Base-by-base conservation (phyloP, 129 eudicot species). In the Centella asiatica region DNA sequence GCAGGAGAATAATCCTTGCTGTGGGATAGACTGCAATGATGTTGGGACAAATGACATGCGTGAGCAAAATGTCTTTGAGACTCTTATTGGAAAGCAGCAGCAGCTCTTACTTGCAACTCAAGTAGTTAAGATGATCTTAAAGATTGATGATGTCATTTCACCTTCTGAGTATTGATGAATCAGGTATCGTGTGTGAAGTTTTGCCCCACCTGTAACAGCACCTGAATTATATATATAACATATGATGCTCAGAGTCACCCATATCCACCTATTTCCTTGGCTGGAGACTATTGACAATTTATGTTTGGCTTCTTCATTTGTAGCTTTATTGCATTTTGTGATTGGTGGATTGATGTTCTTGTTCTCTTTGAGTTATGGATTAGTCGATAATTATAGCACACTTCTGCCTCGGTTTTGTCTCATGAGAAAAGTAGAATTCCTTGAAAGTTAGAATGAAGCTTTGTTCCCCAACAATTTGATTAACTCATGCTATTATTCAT, bases 111-210 rank as follows among this genome's bases (percentile, higher is more conserved):
- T 93, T 12, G 96, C 99, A 17, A 93, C 99, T 9, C 99, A 93
- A 71, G 99, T 93, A 22, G 99, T 93, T 17, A 93, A 93, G 79
- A 93, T 93, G 99, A 93, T 93, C 62, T 79, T 93, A 67, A 93
- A 93, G 80, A 93, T 93, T 18, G 99, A 93, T 24, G 99, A 93
- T 49, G 96, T 93, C 32, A 93, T 93, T 60, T 75, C 95, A 3
- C 92, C 99, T 7, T 73, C 96, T 1, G 95, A 87, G 18, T 93
- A 79, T 71, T 93, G 76, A 93, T 47, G 20, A 12, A 13, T 13
- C 37, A 67, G 59, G 53, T 36, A 44, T 34, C 26, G 31, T 44
- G 2, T 29, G 44, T 11, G 53, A 75, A 68, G 76, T 75, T 63
- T 72, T 68, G 72, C 20, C 61, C 56, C 37, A 44, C 29, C 58